These are phyloP conservation scores for Spinacia oleracea DNA, from an alignment of 179 eudicot species.

Conservation along the genomic window DNA sequence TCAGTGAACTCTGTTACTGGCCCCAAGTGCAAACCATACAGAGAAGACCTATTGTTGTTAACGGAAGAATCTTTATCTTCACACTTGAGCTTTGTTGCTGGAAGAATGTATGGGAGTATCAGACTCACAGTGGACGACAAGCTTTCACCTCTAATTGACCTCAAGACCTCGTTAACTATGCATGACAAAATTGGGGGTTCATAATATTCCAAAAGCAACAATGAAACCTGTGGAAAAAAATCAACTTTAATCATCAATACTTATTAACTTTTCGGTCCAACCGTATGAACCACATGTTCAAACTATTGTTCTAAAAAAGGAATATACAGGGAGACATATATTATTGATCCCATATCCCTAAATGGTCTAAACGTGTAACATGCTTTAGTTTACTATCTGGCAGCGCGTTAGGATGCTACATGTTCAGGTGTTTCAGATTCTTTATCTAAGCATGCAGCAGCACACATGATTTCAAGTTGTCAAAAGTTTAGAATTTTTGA, in stretches of 20 bases:
- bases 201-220: conserved; percentile 56
- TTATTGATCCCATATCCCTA: neutral
- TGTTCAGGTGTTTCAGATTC: neutral
- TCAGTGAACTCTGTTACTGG: conserved; percentile 44
- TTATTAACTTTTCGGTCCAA: neutral
- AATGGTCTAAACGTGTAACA: neutral
- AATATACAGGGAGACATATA: neutral
- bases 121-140: conserved; percentile 41
- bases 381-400: neutral
- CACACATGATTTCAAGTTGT: neutral
- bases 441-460: neutral
- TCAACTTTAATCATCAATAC: neutral
- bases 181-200: conserved; percentile 72
- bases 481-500: neutral
- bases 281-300: conserved; percentile 1
- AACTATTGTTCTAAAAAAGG: neutral
- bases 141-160: conserved; percentile 40
- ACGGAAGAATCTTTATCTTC: conserved; percentile 39
- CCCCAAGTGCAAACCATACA: conserved; percentile 59
- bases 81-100: conserved; percentile 55
- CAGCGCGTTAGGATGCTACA: neutral
- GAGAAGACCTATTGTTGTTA: conserved; percentile 29
- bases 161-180: conserved; percentile 64
- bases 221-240: conserved; percentile 52
- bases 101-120: conserved; percentile 55